phyloP scores from a whole-genome alignment of 306 rosid species.

The Inga laurina region DNA sequence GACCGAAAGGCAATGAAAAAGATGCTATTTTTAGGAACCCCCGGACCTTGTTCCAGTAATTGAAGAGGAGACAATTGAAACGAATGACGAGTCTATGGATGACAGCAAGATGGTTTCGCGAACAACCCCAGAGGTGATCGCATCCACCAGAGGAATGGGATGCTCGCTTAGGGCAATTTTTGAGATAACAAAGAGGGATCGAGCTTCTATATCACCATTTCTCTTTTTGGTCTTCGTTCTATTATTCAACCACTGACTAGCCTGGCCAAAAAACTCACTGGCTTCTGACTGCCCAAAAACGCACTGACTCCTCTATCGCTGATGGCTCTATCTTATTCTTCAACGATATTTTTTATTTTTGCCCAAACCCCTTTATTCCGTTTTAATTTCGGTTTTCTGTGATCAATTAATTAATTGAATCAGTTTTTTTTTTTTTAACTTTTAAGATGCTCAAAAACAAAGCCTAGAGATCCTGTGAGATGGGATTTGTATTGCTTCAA shows the following conservation, averaged over 20 bases:
- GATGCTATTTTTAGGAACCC: neutral
- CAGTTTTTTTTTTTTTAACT: neutral
- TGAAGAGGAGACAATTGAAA: neutral
- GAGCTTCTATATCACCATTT: neutral
- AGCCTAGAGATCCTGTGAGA: neutral
- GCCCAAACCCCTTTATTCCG: neutral
- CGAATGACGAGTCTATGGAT: neutral
- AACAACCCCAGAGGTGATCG: constrained; percentile 28
- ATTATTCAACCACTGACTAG: constrained; percentile 12
- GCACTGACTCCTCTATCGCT: neutral
- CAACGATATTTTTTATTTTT: neutral
- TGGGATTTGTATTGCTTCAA: neutral
- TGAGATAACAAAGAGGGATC: neutral
- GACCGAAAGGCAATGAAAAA: constrained; percentile 13
- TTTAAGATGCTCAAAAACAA: neutral
- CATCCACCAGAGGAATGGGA: constrained; percentile 19
- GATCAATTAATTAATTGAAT: neutral
- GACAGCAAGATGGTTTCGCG: neutral
- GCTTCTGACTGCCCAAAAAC: neutral
- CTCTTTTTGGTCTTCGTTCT: neutral
- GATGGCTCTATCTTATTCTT: neutral
- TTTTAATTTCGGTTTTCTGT: neutral
- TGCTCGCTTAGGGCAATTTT: constrained; percentile 35
- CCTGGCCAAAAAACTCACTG: neutral
- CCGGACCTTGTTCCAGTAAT: neutral